These are phyloP conservation scores for Penicillium vulpinum DNA, from an alignment of 2,329 filamentous ascomycete species.

Conservation along the genomic window DNA sequence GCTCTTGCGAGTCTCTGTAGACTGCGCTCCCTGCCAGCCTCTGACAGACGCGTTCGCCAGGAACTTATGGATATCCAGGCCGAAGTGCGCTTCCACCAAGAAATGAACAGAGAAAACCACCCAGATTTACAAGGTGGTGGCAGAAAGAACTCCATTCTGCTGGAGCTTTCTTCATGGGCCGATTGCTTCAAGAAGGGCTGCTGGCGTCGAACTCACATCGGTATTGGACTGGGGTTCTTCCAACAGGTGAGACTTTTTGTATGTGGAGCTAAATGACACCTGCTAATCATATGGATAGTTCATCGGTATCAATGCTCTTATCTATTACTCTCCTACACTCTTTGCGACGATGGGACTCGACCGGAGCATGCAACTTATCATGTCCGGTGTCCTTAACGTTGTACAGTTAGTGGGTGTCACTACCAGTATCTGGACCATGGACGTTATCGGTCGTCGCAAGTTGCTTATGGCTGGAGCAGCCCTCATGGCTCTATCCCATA, in stretches of 20 bases:
- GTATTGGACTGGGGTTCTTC: constrained; percentile 58
- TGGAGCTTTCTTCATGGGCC: constrained; percentile 52
- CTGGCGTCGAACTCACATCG: constrained; percentile 54
- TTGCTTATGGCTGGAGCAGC: constrained; percentile 49
- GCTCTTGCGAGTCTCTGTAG: constrained; percentile 50
- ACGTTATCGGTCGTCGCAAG: constrained; percentile 49
- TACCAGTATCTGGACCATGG: constrained; percentile 52
- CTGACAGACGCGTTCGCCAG: constrained; percentile 52
- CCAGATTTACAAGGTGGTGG: constrained; percentile 38
- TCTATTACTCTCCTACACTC: constrained; percentile 62
- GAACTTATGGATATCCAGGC: constrained; percentile 55
- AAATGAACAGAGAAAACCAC: constrained; percentile 45
- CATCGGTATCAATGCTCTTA: constrained; percentile 56
- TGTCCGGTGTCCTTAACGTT: constrained; percentile 57
- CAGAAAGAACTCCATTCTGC: constrained; percentile 40
- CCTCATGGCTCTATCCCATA: constrained; percentile 50
- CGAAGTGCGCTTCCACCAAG: constrained; percentile 55
- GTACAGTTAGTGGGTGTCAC: constrained; percentile 49
- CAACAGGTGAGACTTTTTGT: constrained; percentile 46
- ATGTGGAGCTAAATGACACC: neutral
- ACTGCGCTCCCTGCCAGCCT: constrained; percentile 51
- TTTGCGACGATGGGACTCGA: constrained; percentile 54
- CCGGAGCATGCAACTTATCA: constrained; percentile 51
- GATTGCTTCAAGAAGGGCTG: constrained; percentile 55
- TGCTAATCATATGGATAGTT: constrained; percentile 34